Base-by-base conservation (phyloP, 129 eudicot species). In the Oenanthe sinensis region DNA sequence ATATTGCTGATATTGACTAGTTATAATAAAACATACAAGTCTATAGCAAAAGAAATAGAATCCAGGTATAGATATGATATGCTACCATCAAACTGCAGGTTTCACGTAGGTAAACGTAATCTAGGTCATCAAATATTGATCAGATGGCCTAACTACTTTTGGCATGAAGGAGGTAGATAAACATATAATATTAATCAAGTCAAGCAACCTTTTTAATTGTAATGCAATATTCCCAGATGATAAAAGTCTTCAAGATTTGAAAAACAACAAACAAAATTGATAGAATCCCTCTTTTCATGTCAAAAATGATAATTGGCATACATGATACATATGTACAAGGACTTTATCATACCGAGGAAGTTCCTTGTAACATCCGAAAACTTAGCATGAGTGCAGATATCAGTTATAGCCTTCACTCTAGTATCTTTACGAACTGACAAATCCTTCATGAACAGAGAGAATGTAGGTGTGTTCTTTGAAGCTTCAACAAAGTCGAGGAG, bases 391-490 rank as follows among this genome's bases (percentile, higher is more conserved):
- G 16, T 9, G 68, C 68, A 60, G 15, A 60, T 60, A 60, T 60
- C 68, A 60, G 68, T 60, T n/a, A 60, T 9, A 24, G 68, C 68
- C 3, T 60, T 60, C 68, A 60, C 68, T 24, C 68, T 60, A 24
- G 68, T 60, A 24, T 60, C 68, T 60, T 60, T 60, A 60, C 68
- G 68, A 33, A 60, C 68, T n/a, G 68, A 60, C 68, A 60, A 24
- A 24, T 60, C 68, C 68, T 60, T 60, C 68, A 60, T 60, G 15
- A 60, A 60, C 68, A 60, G 68, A n/a, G 68, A 33, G 3, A 60
- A 60, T 60, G 68, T 60, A n/a, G 68, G 36, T 16, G 68, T 60
- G 68, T 60, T 60, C 68, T 60, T 60, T 60, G 68, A n/a, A 60
- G 68, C 68, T n/a, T 60, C 5, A 60, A 60, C 33, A 60, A 60